A percentile compares a stretch with the other conserved stretches of the same genome.
phyloP scores from a whole-genome alignment of 2,329 filamentous ascomycete genomes.

The Beauveria sp. region DNA sequence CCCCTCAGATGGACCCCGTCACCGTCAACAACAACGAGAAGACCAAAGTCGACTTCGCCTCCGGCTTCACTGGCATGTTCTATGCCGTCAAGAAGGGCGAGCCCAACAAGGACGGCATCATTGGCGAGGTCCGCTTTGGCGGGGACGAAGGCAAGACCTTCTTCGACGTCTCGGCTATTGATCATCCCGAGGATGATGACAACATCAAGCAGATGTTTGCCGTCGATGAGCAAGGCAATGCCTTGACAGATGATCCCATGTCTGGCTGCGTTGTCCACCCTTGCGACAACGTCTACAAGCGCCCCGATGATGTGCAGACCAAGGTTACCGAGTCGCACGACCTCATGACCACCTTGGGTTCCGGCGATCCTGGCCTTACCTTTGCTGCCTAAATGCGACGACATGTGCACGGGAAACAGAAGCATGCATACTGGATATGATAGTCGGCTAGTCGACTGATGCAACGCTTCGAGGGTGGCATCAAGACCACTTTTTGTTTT shows the following conservation, averaged over 20 bases:
- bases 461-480: neutral
- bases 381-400: constrained; percentile 13
- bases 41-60: constrained; percentile 32
- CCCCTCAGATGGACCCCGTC: constrained; percentile 28
- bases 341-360: constrained; percentile 44
- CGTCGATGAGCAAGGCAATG: constrained; percentile 17
- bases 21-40: constrained; percentile 31
- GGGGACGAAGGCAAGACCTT: constrained; percentile 42
- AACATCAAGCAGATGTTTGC: constrained; percentile 51
- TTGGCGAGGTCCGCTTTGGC: constrained; percentile 43
- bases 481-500: neutral
- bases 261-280: constrained; percentile 47
- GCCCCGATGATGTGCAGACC: constrained; percentile 47
- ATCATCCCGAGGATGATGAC: constrained; percentile 39
- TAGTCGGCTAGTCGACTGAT: constrained; percentile 11
- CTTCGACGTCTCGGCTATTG: constrained; percentile 54
- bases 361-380: constrained; percentile 20
- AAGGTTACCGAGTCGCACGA: constrained; percentile 40
- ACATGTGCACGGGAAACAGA: neutral
- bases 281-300: constrained; percentile 47
- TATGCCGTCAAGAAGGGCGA: constrained; percentile 40
- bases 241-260: constrained; percentile 20
- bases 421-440: constrained; percentile 1
- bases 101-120: constrained; percentile 39
- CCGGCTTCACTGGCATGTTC: constrained; percentile 44